Base-by-base conservation (phyloP, 805 yeast genomes). In the Candida wancherniae region DNA sequence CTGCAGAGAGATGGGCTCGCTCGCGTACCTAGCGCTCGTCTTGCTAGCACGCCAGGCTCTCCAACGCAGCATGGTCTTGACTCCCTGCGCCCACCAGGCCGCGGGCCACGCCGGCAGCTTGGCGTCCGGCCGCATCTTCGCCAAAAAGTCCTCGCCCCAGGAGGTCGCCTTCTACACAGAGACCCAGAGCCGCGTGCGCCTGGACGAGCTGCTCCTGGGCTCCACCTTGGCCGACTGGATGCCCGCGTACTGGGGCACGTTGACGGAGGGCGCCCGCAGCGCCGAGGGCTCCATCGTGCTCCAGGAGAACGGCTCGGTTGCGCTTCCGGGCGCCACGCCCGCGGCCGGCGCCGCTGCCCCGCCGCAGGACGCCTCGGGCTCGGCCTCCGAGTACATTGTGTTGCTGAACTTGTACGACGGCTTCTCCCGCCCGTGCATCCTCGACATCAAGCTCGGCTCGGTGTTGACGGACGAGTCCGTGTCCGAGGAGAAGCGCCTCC, bases 41-140 rank as follows among this genome's bases (percentile, higher is more conserved):
- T 22, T 9, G 14, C 12, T 7, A 18, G 9, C 19, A 18, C 19
- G 19, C 19, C 9, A 9, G 9, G 6, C 19, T 15, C 13, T 9
- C 19, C 19, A 3, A 15, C 5, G 5, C 16, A 19, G 1, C 19
- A 42, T 44, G 48, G 24, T 33, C 15, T 39, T 45, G 22, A 19
- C 29, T 1, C 44, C 46, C 9, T 33, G 44, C 3, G 34, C 26
- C 3, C 84, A 83, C 49, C 82, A 78, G 57, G 97, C 92, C 3
- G 97, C 97, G 0, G 98, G 98, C 5, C 98, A 90, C 49, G 84
- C 69, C 5, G 97, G 95, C 0, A 73, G 82, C 3, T 45, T 85
- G 32, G 71, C 74, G 4, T 77, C 77, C 40, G 94, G 87, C 0
- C 57, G 74, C 6, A 59, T 90, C 10, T 81, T 88, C 43, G 73